Evolutionary conservation across 441 rosid species (phyloP), one percentile per base, ranked within the genome.

Genomic region (Pelargonium cotyledonis): DNA sequence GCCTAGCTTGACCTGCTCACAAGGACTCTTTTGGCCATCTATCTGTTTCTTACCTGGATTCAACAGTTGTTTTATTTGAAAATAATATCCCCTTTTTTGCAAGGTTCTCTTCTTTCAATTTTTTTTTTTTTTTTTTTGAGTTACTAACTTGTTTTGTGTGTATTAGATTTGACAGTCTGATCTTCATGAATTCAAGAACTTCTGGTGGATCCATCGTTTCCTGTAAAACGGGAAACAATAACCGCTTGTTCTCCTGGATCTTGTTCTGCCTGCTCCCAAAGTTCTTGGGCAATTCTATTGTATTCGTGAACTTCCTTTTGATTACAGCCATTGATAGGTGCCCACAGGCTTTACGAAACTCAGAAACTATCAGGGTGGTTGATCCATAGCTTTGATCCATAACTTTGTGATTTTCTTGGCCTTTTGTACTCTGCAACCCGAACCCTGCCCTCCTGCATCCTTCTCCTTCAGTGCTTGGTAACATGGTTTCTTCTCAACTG

Each of bases 151-250:
- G 38, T 43, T 16, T 41, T 19, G 3, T 66, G 53, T 65, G n/a
- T 66, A 14, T 51, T 70, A 94, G 97, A 84, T 82, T 81, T 74
- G 85, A 76, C 71, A 72, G 74, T 72, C 66, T 79, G 83, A 73
- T 82, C 90, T 94, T 90, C 85, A 91, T 94, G 99, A 88, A 80
- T 87, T 88, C 89, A 80, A 85, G 68, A 81, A 74, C 79, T 73
- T 60, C 82, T 80, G 94, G 78, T 76, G 81, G 83, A 85, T 84
- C 81, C 67, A 49, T 73, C 72, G 99, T 95, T 91, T 95, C 99
- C 97, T 91, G 94, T 85, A 75, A 75, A 62, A 82, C 73, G 94
- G 96, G 97, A 88, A 91, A 88, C 92, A 90, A 85, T 79, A 86
- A 78, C 88, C 79, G 77, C 85, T 83, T 81, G 81, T 85, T 83